Conservation (phyloP, 306 rosid species). For the Prunus kanzakura region DNA sequence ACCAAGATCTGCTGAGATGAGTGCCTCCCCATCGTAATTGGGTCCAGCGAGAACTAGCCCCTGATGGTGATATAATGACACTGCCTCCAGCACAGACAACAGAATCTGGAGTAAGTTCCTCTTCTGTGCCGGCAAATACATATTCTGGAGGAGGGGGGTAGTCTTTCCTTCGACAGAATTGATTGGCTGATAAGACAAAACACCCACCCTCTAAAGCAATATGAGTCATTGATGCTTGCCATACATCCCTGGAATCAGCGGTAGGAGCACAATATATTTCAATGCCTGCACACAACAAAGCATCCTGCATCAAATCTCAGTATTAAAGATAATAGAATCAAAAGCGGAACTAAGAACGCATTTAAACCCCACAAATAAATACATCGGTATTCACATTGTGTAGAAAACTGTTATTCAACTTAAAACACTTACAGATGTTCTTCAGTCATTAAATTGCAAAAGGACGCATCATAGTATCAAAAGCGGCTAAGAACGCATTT, state of each 20-base stretch:
- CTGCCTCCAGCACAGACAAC: slow-evolving; percentile 94
- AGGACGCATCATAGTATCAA: neutral
- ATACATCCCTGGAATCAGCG: slow-evolving; percentile 72
- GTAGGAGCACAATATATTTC: slow-evolving; percentile 98
- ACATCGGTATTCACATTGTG: neutral
- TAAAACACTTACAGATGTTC: neutral
- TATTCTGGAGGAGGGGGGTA: slow-evolving; percentile 90
- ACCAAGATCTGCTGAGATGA: slow-evolving; percentile 91
- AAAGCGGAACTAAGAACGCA: neutral
- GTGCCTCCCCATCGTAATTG: slow-evolving; percentile 85
- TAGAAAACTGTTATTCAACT: neutral
- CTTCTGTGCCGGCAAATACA: slow-evolving; percentile 64
- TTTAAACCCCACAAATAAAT: neutral
- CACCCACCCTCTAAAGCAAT: slow-evolving; percentile 95
- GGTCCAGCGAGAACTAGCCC: slow-evolving; percentile 87
- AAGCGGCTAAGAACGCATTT: neutral
- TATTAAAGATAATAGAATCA: neutral
- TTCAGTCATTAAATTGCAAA: neutral
- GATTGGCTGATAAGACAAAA: slow-evolving; percentile 85
- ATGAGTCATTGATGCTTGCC: slow-evolving; percentile 94
- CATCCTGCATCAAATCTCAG: slow-evolving; percentile 4
- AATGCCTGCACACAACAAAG: slow-evolving; percentile 47
- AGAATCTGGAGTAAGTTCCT: slow-evolving; percentile 70
- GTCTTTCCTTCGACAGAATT: slow-evolving; percentile 85
- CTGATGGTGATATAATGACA: slow-evolving; percentile 88